phyloP scores from a whole-genome alignment of 2,329 filamentous ascomycete species.

The Alternaria solani region DNA sequence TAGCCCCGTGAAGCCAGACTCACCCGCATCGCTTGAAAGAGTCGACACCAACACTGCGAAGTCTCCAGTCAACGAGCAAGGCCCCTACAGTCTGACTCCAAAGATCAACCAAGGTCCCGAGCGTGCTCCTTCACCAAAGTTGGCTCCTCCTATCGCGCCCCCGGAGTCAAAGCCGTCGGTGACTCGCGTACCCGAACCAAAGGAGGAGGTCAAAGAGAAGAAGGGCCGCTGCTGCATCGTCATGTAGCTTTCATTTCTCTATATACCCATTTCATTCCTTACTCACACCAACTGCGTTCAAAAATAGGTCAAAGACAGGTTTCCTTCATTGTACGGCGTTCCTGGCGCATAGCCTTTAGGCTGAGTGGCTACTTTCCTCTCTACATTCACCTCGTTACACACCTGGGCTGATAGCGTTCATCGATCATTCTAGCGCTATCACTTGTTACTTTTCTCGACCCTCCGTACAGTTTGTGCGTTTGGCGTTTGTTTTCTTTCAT shows the following conservation, averaged over 20 bases:
- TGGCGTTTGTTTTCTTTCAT: conserved; percentile 12
- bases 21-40: conserved; percentile 28
- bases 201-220: conserved; percentile 65
- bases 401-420: conserved; percentile 45
- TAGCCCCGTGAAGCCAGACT: conserved; percentile 39
- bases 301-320: conserved; percentile 31
- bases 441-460: conserved; percentile 16
- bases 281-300: conserved; percentile 28
- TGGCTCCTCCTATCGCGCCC: conserved; percentile 32
- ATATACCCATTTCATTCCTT: conserved; percentile 40
- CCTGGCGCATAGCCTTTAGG: conserved; percentile 18
- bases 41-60: conserved; percentile 33
- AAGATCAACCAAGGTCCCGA: conserved; percentile 49
- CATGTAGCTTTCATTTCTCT: conserved; percentile 63
- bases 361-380: conserved; percentile 19
- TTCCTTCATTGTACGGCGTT: conserved; percentile 42
- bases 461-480: conserved; percentile 3
- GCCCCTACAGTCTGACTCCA: conserved; percentile 58
- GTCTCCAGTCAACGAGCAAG: conserved; percentile 51
- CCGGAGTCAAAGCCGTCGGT: conserved; percentile 49
- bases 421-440: conserved; percentile 37
- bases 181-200: conserved; percentile 63
- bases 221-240: conserved; percentile 75
- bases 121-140: conserved; percentile 38
- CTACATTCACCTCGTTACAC: conserved; percentile 22